phyloP scores from a whole-genome alignment of 2,329 filamentous ascomycete genomes.

The Furcasterigmium sp. region DNA sequence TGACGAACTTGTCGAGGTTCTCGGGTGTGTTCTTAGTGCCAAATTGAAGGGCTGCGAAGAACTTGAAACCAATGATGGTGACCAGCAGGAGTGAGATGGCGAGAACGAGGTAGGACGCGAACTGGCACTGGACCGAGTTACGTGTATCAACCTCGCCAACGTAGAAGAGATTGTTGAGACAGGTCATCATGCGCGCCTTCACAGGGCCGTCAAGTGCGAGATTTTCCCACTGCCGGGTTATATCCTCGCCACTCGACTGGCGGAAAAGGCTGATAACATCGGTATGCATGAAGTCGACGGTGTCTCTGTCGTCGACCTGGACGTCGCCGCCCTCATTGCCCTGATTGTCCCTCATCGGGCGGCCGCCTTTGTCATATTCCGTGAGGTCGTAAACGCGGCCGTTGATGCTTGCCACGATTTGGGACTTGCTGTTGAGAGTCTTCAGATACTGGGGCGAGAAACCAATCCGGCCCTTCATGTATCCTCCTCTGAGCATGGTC shows the following conservation, averaged over 20 bases:
- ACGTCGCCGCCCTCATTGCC: slow-evolving; percentile 59
- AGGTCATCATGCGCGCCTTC: slow-evolving; percentile 68
- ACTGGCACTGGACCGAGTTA: slow-evolving; percentile 78
- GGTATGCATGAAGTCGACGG: slow-evolving; percentile 76
- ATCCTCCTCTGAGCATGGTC: slow-evolving; percentile 68
- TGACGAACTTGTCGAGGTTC: slow-evolving; percentile 96
- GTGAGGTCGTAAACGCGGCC: slow-evolving; percentile 84
- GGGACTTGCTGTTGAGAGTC: slow-evolving; percentile 57
- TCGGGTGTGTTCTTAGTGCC: slow-evolving; percentile 86
- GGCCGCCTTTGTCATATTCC: slow-evolving; percentile 72
- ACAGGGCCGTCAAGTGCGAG: slow-evolving; percentile 52
- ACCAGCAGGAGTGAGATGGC: slow-evolving; percentile 77
- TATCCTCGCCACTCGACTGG: slow-evolving; percentile 67
- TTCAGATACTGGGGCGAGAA: slow-evolving; percentile 75
- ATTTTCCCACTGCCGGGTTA: slow-evolving; percentile 77
- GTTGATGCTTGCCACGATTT: slow-evolving; percentile 72
- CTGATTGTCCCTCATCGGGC: slow-evolving; percentile 51
- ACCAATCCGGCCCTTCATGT: slow-evolving; percentile 81
- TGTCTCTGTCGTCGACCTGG: slow-evolving; percentile 59
- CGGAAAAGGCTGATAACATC: slow-evolving; percentile 73
- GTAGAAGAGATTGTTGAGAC: slow-evolving; percentile 92
- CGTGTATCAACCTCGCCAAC: slow-evolving; percentile 88
- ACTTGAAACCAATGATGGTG: slow-evolving; percentile 87
- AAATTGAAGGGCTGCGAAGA: slow-evolving; percentile 93
- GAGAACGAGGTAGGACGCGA: slow-evolving; percentile 84